Conservation (phyloP, 768 basidiomycete genomes). For the Suillus subalutaceus region DNA sequence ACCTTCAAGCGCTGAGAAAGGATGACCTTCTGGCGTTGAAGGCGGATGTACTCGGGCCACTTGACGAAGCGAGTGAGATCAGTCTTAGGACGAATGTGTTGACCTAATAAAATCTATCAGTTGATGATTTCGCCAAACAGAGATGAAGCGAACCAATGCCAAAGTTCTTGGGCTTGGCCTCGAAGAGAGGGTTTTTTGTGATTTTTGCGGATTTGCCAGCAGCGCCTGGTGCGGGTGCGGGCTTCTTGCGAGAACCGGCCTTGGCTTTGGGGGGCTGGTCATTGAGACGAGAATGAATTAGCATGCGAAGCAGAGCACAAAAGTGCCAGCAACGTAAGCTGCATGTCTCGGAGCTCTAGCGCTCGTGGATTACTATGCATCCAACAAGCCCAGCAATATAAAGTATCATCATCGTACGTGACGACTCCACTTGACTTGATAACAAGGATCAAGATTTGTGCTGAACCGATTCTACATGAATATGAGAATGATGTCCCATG, state of each 20-base stretch:
- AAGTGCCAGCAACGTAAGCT: slow-evolving; percentile 29
- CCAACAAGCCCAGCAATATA: slow-evolving; percentile 44
- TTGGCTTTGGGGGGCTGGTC: slow-evolving; percentile 84
- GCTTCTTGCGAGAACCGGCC: slow-evolving; percentile 76
- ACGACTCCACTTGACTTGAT: slow-evolving; percentile 41
- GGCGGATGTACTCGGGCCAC: slow-evolving; percentile 98
- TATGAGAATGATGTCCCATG: background rate
- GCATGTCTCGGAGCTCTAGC: slow-evolving; percentile 57
- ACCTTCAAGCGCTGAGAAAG: slow-evolving; percentile 97
- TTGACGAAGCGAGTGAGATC: slow-evolving; percentile 98
- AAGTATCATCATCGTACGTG: slow-evolving; percentile 41
- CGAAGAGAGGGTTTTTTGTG: slow-evolving; percentile 96
- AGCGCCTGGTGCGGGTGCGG: slow-evolving; percentile 82
- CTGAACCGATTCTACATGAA: slow-evolving; percentile 28
- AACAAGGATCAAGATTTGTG: slow-evolving; percentile 15
- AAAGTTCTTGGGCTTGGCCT: slow-evolving; percentile 88
- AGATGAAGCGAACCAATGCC: slow-evolving; percentile 77
- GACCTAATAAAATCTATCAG: slow-evolving; percentile 56
- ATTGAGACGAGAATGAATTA: slow-evolving; percentile 77
- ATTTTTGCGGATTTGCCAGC: slow-evolving; percentile 73
- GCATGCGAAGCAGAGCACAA: slow-evolving; percentile 21
- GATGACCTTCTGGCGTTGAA: slow-evolving; percentile 98
- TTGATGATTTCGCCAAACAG: background rate
- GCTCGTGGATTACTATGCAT: slow-evolving; percentile 30
- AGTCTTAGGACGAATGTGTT: slow-evolving; percentile 86